These are phyloP conservation scores for Pseudozyma sp. DNA, from an alignment of 1,284 basidiomycete species.

Conservation along the genomic window DNA sequence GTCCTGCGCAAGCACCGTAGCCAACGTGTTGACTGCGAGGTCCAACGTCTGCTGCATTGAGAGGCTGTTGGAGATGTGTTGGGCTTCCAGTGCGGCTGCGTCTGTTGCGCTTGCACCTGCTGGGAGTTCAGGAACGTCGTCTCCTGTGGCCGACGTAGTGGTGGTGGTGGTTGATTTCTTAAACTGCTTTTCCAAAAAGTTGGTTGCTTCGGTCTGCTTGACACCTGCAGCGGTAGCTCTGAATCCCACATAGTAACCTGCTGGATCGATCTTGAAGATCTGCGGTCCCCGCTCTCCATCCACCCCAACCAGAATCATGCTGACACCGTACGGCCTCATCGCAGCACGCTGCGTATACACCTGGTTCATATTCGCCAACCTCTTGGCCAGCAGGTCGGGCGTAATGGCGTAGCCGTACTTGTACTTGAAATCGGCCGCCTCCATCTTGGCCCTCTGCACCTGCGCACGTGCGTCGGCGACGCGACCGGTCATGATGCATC, in stretches of 20 bases:
- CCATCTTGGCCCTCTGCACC: slow-evolving; percentile 85
- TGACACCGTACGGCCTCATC: slow-evolving; percentile 96
- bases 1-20: slow-evolving; percentile 91
- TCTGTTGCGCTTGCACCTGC: slow-evolving; percentile 41
- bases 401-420: slow-evolving; percentile 97
- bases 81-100: slow-evolving; percentile 55
- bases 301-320: slow-evolving; percentile 94
- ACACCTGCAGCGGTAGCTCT: slow-evolving; percentile 95
- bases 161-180: slow-evolving; percentile 77
- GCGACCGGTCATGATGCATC: slow-evolving; percentile 96
- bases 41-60: slow-evolving; percentile 70
- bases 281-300: slow-evolving; percentile 88
- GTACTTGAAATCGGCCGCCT: slow-evolving; percentile 94
- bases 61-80: slow-evolving; percentile 47
- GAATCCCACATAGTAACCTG: slow-evolving; percentile 98
- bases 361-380: slow-evolving; percentile 98
- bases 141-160: not conserved
- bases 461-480: slow-evolving; percentile 94
- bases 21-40: slow-evolving; percentile 94
- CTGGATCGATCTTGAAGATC: slow-evolving; percentile 97
- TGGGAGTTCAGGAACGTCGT: not conserved
- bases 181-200: slow-evolving; percentile 96
- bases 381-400: slow-evolving; percentile 89
- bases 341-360: slow-evolving; percentile 97
- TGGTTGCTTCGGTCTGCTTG: slow-evolving; percentile 99